phyloP scores from a whole-genome alignment of 257 asterid genomes.

The Ehretia macrophylla region DNA sequence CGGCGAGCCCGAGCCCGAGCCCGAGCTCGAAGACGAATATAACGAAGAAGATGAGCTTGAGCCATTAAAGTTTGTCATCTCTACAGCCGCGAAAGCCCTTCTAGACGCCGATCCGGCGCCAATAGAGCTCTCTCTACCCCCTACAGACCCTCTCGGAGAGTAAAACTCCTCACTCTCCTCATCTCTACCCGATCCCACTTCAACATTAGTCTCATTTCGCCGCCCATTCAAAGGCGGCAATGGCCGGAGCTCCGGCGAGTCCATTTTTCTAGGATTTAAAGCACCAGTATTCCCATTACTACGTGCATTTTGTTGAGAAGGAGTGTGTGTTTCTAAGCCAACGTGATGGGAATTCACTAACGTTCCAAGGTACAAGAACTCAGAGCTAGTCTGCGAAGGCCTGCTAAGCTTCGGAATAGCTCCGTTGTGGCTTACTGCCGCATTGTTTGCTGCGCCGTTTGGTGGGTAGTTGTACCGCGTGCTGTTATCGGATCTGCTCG shows the following conservation, averaged over 20 bases:
- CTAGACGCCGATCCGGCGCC: conserved; percentile 68
- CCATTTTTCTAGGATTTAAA: conserved; percentile 41
- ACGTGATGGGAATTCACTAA: conserved; percentile 72
- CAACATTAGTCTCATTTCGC: conserved; percentile 33
- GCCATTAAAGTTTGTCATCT: conserved; percentile 39
- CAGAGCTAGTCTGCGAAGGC: conserved; percentile 86
- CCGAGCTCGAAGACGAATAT: conserved; percentile 70
- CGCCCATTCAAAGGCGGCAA: conserved; percentile 60
- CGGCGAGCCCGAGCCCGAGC: conserved; percentile 71
- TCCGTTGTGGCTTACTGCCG: background rate
- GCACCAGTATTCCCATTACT: conserved; percentile 23
- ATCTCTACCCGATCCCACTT: conserved; percentile 35
- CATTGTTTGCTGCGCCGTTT: background rate
- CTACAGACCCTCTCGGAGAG: conserved; percentile 73
- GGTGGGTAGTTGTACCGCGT: conserved; percentile 23
- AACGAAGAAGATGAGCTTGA: conserved; percentile 54
- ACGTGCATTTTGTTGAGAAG: conserved; percentile 11
- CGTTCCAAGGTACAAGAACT: conserved; percentile 88
- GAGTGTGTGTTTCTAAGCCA: conserved; percentile 21
- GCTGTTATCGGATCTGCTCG: conserved; percentile 56
- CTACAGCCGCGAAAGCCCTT: conserved; percentile 49
- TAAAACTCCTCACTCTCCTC: conserved; percentile 66
- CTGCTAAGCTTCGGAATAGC: conserved; percentile 74
- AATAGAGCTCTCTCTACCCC: conserved; percentile 55
- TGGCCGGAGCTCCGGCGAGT: conserved; percentile 93